phyloP scores from a whole-genome alignment of 495 filamentous ascomycete species.

The Chaetomidium leptoderma region DNA sequence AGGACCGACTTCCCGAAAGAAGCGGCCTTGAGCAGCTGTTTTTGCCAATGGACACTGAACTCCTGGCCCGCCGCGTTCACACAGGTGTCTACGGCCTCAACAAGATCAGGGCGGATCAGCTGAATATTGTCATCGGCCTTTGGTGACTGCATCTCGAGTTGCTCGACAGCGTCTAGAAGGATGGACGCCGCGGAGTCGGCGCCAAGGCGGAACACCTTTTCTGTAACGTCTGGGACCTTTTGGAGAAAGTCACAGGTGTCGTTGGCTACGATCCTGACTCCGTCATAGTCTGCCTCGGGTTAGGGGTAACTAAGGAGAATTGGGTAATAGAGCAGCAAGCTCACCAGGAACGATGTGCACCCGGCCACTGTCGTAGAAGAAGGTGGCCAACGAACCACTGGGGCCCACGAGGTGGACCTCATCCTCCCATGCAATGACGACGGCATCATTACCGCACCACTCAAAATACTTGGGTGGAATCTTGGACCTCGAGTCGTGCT shows the following conservation, averaged over 20 bases:
- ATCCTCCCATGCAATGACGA: constrained; percentile 94
- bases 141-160: constrained; percentile 87
- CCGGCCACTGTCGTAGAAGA: constrained; percentile 77
- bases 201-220: constrained; percentile 83
- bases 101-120: constrained; percentile 77
- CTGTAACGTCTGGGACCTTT: constrained; percentile 81
- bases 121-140: constrained; percentile 98
- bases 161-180: constrained; percentile 84
- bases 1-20: constrained; percentile 96
- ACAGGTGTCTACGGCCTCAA: constrained; percentile 88
- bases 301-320: constrained; percentile 40
- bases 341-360: constrained; percentile 85
- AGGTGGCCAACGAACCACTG: constrained; percentile 70
- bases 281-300: constrained; percentile 70
- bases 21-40: constrained; percentile 87
- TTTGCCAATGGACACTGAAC: constrained; percentile 87
- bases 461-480: constrained; percentile 83
- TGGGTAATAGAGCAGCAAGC: constrained; percentile 35
- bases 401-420: constrained; percentile 95
- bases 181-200: constrained; percentile 79
- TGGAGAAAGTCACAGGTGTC: constrained; percentile 94
- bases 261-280: constrained; percentile 79
- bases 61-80: constrained; percentile 89
- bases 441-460: constrained; percentile 95
- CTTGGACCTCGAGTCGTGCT: constrained; percentile 82